Evolutionary conservation across 139 green algal genomes (phyloP), one percentile per base, ranked within the genome.

Genomic region (Chlorella vulgaris): DNA sequence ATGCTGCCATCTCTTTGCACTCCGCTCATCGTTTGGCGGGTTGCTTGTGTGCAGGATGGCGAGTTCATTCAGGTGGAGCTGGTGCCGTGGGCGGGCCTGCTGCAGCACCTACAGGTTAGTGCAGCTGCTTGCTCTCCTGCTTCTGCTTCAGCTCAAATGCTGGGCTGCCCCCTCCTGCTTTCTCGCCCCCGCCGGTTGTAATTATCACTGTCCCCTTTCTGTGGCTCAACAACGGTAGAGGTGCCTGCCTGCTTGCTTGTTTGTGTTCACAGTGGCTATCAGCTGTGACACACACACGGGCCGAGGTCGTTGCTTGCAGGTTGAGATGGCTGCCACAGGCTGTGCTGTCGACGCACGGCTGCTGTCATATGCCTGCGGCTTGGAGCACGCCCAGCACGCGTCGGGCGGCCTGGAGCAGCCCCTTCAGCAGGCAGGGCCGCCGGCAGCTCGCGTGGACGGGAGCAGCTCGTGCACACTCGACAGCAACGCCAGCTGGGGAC

Each of bases 21-120:
- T 2, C 10, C 36, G 36, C 68, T 39, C 4, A 2, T 38, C 3
- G 22, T 13, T 24, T 67, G 0, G 33, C 15, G 13, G 22, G 2
- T 47, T 78, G 8, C 28, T 47, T 65, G 7, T 47, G 28, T 76
- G 24, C 83, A 91, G 86, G 81, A 91, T 33, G 89, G 90, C 7
- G 88, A 93, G 83, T 93, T 89, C 47, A 86, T 93, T 36, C 43
- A 86, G 7, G 83, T 86, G 19, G 83, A 90, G 29, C 81, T 92
- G 81, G 71, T 88, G 28, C 85, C 85, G 26, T 70, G 85, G 31
- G 31, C 82, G 21, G 78, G 81, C 35, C 82, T 93, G 19, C 79
- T 88, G 68, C 51, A 82, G 10, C 39, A 60, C 19, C 68, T 92
- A 4, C 8, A 74, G 75, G 84, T 81, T 50, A 55, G 78, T 4